A percentile compares a stretch with the other conserved stretches of the same genome.
Evolutionary conservation across 2,329 filamentous ascomycete species (phyloP).

Genomic region (Ophioceras dolichostomum): DNA sequence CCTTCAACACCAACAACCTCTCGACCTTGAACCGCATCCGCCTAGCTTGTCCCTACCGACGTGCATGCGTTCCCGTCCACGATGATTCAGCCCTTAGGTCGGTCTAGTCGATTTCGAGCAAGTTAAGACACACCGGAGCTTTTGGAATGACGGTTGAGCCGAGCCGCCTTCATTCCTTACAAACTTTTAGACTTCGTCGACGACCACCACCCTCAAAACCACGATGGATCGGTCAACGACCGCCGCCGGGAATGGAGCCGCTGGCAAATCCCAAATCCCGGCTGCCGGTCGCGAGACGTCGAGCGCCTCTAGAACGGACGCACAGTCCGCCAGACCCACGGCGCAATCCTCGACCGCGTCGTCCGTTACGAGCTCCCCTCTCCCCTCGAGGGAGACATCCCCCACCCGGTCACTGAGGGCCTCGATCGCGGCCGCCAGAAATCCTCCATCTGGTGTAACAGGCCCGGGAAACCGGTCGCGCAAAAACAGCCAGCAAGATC

Average conservation of each 20-base stretch:
- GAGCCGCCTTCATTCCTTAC: no score
- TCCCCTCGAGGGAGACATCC: conserved; percentile 31
- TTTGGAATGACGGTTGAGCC: background rate
- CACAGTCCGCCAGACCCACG: conserved; percentile 6
- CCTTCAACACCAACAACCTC: no score
- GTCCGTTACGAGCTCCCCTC: conserved; percentile 18
- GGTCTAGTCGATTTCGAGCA: background rate
- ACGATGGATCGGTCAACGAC: conserved; percentile 22
- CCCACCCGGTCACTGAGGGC: conserved; percentile 23
- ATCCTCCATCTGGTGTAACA: conserved; percentile 19
- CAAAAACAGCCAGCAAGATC: conserved; percentile 52
- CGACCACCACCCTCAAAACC: no score
- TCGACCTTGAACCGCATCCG: no score
- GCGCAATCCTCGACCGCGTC: conserved; percentile 9
- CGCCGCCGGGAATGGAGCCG: conserved; percentile 14
- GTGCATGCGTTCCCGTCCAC: background rate
- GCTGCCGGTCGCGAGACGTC: background rate
- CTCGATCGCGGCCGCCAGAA: conserved; percentile 16
- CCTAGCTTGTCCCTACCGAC: no score
- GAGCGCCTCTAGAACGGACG: background rate
- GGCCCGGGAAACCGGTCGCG: conserved; percentile 38
- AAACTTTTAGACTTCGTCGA: no score
- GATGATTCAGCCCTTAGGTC: background rate
- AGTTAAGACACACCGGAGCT: background rate
- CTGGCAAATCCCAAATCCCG: no score